Base-by-base conservation (phyloP, 2,329 filamentous ascomycete species). In the Meredithiella fracta region DNA sequence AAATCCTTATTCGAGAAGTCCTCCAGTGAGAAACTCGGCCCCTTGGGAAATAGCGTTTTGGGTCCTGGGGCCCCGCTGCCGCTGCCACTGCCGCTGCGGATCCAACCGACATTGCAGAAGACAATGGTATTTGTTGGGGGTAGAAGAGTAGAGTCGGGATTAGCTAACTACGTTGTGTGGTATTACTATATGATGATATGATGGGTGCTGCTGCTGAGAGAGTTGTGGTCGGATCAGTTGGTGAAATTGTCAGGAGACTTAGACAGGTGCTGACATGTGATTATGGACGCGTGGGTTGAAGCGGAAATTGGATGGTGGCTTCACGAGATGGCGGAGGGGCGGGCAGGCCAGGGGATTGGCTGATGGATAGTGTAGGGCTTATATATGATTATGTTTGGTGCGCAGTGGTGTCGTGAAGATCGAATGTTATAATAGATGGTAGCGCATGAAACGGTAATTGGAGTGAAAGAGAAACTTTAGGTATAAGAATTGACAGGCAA, bases 1-100 rank as follows among this genome's bases (percentile, higher is more conserved):
- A 97, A 98, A 70, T 97, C 92, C 64, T 86, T 86, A 67, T 76
- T 86, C 57, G 86, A 86, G 69, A 90, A 88, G 70, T 90, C 89
- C 47, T 95, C 87, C 59, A 97, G 76, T 8, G 82, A 87, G 72
- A 96, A 96, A 67, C 77, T 84, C 59, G 87, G 86, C 40, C 83
- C 86, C 67, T 80, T 81, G 57, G 85, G 83, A 66, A 86, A 91
- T 65, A 90, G 76, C 62, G 81, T 75, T 70, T 82, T 77, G 62
- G 79, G 75, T 59, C 73, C 74, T 63, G 66, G 67, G 61, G 70
- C 66, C 73, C 74, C 63, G 66, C 67, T 61, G 70, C 66, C 62
- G 72, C 70, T 70, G 72, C 72, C 64, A 61, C 67, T n/a, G 34
- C 44, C 14, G 51, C 29, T 5, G 29, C 29, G 29, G 29, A 34